Base-by-base conservation (phyloP, 2,329 filamentous ascomycete genomes). In the Xylogone sp. region DNA sequence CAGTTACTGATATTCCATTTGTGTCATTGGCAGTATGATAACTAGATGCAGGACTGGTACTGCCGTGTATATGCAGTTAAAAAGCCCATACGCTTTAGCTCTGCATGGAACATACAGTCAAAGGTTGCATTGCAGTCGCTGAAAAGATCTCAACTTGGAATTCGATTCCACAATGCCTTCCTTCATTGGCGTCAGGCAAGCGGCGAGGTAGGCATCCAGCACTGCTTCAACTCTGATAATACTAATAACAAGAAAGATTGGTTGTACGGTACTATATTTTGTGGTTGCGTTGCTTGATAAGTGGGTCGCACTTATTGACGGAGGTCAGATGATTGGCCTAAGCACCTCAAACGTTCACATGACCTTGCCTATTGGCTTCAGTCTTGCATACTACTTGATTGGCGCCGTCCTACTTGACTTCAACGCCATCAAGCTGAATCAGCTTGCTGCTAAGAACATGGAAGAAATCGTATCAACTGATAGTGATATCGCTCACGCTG, bases 121-220 rank as follows among this genome's bases (percentile, higher is more conserved):
- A 78, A 79, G 58, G 77, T 78, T 2, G 78, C 75, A 8, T 63
- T 79, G 20, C 74, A 79, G 54, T 77, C 72, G 21, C 69, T 81
- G 56, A 72, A 72, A 39, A 75, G 75, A 52, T 72, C 75, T 2
- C 76, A 80, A 53, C 78, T 79, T 56, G 78, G 78, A 2, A 74
- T 81, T 16, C 69, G 74, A 21, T 68, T 81, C 16, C 78, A 82
- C 62, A 81, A 77, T 56, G 75, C 76, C 2, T 81, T 81, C 58
- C 75, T 81, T 21, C 77, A 80, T 54, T 81, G 77, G 76, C 74
- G 78, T n/a, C 77, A 78, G 53, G 76, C 77, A 5, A 76, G 75
- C 34, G 71, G 77, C 51, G 78, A 81, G 52, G 71, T 81, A 22
- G n/a, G 34, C 13, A 13, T 9, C 13, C 5, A 39, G 5, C 34